These are phyloP conservation scores for Pseudonectria foliicola DNA, from an alignment of 2,329 filamentous ascomycete genomes.

Conservation along the genomic window DNA sequence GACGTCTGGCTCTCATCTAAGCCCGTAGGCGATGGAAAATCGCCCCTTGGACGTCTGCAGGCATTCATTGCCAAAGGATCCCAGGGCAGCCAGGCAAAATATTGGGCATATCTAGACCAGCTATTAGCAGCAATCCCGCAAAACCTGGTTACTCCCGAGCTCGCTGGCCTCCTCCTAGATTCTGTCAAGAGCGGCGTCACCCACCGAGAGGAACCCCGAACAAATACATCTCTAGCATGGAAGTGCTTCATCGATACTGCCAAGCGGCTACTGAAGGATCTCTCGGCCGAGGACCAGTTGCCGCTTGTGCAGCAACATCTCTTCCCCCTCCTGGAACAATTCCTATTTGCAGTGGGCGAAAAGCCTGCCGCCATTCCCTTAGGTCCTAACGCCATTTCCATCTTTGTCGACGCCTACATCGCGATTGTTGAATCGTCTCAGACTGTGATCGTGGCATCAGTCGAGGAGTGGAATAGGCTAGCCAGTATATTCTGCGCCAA, in stretches of 20 bases:
- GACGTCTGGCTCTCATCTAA: conserved; percentile 63
- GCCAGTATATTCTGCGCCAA: conserved; percentile 54
- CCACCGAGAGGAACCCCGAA: conserved; percentile 65
- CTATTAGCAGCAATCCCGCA: conserved; percentile 56
- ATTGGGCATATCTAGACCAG: conserved; percentile 62
- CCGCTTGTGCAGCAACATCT: conserved; percentile 42
- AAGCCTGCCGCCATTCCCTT: conserved; percentile 27
- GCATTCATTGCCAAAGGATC: conserved; percentile 78
- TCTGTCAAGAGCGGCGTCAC: conserved; percentile 66
- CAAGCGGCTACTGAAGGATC: conserved; percentile 42
- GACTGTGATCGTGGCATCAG: conserved; percentile 41
- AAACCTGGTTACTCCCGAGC: conserved; percentile 36
- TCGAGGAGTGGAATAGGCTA: conserved; percentile 56
- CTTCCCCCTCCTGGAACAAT: conserved; percentile 49
- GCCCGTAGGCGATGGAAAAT: conserved; percentile 39
- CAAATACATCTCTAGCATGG: conserved; percentile 65
- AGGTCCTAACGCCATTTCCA: conserved; percentile 26
- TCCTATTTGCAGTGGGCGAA: conserved; percentile 40
- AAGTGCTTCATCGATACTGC: conserved; percentile 63
- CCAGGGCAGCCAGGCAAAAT: conserved; percentile 63
- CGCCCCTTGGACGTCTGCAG: conserved; percentile 51
- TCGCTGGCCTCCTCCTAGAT: conserved; percentile 54
- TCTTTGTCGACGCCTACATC: conserved; percentile 42
- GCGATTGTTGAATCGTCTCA: conserved; percentile 35
- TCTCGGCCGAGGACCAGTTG: conserved; percentile 39